Conservation (phyloP, 2,329 filamentous ascomycete species). For the Microdochium nivale region DNA sequence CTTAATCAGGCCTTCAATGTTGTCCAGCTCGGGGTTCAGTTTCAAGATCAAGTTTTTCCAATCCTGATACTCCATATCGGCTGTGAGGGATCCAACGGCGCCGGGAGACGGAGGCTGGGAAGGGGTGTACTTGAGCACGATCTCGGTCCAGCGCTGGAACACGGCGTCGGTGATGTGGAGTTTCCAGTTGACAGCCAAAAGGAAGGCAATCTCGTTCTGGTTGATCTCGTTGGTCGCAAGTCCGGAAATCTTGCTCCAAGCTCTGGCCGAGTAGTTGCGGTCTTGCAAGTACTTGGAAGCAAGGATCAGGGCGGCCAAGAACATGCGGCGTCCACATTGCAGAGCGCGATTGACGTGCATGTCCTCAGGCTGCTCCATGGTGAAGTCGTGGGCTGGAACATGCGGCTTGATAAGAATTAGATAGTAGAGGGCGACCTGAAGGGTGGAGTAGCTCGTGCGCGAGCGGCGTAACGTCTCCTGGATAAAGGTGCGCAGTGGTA, state of each 20-base stretch:
- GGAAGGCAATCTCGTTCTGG: conserved; percentile 88
- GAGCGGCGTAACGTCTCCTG: conserved; percentile 94
- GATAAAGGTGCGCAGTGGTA: conserved; percentile 91
- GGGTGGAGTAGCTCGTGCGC: conserved; percentile 91
- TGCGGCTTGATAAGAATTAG: conserved; percentile 87
- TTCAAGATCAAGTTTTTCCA: conserved; percentile 52
- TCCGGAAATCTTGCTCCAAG: conserved; percentile 99
- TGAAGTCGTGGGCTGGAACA: conserved; percentile 76
- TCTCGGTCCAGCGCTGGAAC: conserved; percentile 90
- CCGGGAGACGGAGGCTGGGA: conserved; percentile 48
- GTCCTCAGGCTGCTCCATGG: conserved; percentile 74
- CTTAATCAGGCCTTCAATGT: conserved; percentile 44
- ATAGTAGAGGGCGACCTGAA: conserved; percentile 96
- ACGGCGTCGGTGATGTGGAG: conserved; percentile 84
- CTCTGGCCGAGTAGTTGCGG: conserved; percentile 91
- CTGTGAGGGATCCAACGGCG: conserved; percentile 25
- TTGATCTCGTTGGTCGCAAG: conserved; percentile 90
- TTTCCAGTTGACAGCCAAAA: conserved; percentile 86
- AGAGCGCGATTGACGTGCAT: conserved; percentile 67
- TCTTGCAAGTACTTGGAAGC: conserved; percentile 98
- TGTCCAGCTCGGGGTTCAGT: conserved; percentile 49
- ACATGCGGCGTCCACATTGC: conserved; percentile 96
- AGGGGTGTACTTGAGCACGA: conserved; percentile 79
- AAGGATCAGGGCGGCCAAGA: conserved; percentile 85
- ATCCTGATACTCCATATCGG: conserved; percentile 38